Percentiles rank a stretch among this genome's conserved stretches.
Evolutionary conservation across 1,139 yeast species (phyloP).

Genomic region (Debaryomyces udenii): DNA sequence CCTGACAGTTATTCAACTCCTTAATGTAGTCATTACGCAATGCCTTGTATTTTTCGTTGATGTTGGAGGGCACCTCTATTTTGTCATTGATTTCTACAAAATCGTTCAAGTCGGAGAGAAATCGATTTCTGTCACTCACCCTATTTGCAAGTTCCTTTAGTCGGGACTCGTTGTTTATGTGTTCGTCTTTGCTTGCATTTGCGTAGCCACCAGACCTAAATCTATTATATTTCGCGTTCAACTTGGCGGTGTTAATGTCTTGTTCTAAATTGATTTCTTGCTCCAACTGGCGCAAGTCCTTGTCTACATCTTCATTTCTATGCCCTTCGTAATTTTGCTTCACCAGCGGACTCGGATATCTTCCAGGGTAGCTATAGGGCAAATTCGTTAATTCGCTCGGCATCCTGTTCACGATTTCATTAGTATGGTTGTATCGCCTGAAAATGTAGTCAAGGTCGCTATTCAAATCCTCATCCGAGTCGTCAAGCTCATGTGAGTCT

Average conservation of each 20-base stretch:
- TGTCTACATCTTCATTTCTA: constrained; percentile 1
- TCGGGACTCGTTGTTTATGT: background rate
- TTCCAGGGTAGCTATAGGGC: constrained; percentile 8
- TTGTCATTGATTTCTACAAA: constrained; percentile 24
- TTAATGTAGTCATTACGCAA: constrained; percentile 36
- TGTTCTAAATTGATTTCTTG: constrained; percentile 7
- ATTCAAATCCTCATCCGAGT: constrained; percentile 30
- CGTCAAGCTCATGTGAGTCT: constrained; percentile 17
- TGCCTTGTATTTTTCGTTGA: constrained; percentile 26
- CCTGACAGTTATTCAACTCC: constrained; percentile 34
- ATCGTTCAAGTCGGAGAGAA: constrained; percentile 25
- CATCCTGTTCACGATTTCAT: constrained; percentile 5
- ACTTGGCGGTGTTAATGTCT: constrained; percentile 8
- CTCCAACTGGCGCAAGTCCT: constrained; percentile 4
- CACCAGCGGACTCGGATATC: constrained; percentile 8
- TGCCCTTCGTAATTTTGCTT: background rate
- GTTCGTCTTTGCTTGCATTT: background rate
- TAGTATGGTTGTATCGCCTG: constrained; percentile 8
- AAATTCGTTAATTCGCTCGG: background rate
- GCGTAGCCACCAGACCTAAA: background rate
- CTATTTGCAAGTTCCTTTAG: constrained; percentile 1
- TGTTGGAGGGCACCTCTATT: constrained; percentile 13
- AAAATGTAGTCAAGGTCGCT: constrained; percentile 11
- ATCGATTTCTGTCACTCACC: constrained; percentile 22
- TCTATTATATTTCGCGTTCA: constrained; percentile 7